Conservation (phyloP, 2,329 filamentous ascomycete genomes). For the Fusarium pseudonygamai region DNA sequence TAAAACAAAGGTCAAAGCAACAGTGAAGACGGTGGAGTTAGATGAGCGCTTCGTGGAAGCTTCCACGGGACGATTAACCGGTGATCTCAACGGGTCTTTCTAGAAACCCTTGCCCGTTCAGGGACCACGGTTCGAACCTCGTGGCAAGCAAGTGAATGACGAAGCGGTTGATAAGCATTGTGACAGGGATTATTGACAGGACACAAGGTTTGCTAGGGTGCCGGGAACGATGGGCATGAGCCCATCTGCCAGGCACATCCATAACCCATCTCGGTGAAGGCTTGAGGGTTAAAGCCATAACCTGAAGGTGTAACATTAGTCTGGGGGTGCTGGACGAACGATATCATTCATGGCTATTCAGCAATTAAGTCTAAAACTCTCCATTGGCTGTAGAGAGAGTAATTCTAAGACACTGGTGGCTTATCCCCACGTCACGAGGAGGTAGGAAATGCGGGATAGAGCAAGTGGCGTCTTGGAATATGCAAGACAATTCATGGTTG, state of each 20-base stretch:
- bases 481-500: slow-evolving; percentile 5
- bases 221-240: slow-evolving; percentile 19
- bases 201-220: slow-evolving; percentile 27
- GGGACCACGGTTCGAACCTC: slow-evolving; percentile 8
- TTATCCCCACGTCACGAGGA: slow-evolving; percentile 1
- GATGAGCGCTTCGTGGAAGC: slow-evolving; percentile 10
- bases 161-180: slow-evolving; percentile 34
- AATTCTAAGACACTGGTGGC: neutral
- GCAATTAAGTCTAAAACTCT: neutral
- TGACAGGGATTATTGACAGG: slow-evolving; percentile 20
- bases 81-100: slow-evolving; percentile 19
- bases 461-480: slow-evolving; percentile 1
- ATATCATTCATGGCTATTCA: neutral
- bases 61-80: slow-evolving; percentile 26
- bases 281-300: slow-evolving; percentile 9
- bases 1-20: neutral
- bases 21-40: neutral
- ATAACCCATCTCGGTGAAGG: slow-evolving; percentile 14
- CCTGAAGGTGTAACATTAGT: slow-evolving; percentile 38
- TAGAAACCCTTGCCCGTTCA: slow-evolving; percentile 9
- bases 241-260: slow-evolving; percentile 17
- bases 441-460: slow-evolving; percentile 1
- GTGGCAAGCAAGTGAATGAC: slow-evolving; percentile 28
- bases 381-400: neutral
- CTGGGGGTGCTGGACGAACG: slow-evolving; percentile 9